Evolutionary conservation across 2,329 filamentous ascomycete genomes (phyloP).

Genomic region (Bipolaris victoriae): DNA sequence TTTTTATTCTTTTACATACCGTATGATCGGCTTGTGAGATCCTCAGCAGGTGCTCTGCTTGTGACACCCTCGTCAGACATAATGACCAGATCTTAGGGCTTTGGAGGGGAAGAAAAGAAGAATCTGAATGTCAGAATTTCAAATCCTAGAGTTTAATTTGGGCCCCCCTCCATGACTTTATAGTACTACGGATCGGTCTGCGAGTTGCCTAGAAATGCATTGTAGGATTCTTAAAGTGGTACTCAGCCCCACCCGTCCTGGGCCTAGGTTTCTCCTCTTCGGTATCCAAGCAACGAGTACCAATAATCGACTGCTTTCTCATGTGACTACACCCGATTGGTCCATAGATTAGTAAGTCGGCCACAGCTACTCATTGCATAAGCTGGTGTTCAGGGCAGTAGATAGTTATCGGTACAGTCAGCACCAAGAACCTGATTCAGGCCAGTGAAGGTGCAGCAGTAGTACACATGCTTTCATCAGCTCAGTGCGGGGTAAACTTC

Average conservation of each 20-base stretch:
- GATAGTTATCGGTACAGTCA: neutral
- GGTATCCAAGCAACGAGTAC: neutral
- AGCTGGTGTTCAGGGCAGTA: neutral
- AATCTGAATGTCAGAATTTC: neutral
- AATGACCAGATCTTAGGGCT: neutral
- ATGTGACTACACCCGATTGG: neutral
- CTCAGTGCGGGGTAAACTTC: neutral
- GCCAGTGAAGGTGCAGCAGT: neutral
- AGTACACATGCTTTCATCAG: neutral
- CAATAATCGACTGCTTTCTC: neutral
- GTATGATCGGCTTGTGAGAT: conserved; percentile 32
- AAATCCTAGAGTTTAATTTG: neutral
- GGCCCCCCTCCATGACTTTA: neutral
- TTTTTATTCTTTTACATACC: neutral
- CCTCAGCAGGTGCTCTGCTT: conserved; percentile 22
- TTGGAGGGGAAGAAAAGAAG: neutral
- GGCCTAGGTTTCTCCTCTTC: neutral
- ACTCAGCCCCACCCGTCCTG: neutral
- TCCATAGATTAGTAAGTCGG: neutral
- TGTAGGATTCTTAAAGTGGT: neutral
- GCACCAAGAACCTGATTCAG: neutral
- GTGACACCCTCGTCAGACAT: conserved; percentile 34
- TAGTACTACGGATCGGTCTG: neutral
- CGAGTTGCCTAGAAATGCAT: neutral
- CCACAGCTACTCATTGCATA: neutral